Conservation (phyloP, 352 stramenopile genomes). For the Stramenopiles sp. region DNA sequence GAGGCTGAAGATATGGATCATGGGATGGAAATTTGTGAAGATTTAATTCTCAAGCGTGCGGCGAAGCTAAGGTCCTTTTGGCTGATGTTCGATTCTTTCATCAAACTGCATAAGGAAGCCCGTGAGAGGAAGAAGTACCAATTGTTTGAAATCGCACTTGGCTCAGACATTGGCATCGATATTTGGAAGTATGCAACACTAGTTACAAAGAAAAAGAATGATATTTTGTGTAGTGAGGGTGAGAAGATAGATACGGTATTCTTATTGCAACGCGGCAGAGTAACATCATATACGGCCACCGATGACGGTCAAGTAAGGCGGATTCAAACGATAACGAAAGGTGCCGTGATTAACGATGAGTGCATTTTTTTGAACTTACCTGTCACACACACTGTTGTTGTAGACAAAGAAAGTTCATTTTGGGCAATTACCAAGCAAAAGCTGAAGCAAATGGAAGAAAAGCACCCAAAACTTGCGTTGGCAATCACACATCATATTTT, state of each 20-base stretch:
- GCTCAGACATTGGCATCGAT: neutral
- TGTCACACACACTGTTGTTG: neutral
- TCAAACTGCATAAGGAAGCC: neutral
- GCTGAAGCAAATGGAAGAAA: neutral
- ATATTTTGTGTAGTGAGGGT: neutral
- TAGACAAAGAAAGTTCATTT: neutral
- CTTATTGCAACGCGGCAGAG: neutral
- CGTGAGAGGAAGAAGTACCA: neutral
- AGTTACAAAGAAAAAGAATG: neutral
- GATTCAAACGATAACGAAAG: neutral
- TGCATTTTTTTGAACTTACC: neutral
- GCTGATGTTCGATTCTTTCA: slow-evolving; percentile 1
- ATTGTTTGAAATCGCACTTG: neutral
- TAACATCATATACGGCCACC: neutral
- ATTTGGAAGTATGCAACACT: neutral
- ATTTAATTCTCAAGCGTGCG: neutral
- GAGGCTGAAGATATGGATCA: neutral
- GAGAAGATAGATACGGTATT: neutral
- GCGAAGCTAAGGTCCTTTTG: neutral
- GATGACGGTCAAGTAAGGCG: neutral
- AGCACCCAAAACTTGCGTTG: neutral
- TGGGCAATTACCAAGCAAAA: neutral
- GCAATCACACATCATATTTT: neutral
- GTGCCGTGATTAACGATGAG: neutral
- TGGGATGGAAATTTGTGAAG: neutral